Conservation (phyloP, 345 rosid species). For the Acer campestre region DNA sequence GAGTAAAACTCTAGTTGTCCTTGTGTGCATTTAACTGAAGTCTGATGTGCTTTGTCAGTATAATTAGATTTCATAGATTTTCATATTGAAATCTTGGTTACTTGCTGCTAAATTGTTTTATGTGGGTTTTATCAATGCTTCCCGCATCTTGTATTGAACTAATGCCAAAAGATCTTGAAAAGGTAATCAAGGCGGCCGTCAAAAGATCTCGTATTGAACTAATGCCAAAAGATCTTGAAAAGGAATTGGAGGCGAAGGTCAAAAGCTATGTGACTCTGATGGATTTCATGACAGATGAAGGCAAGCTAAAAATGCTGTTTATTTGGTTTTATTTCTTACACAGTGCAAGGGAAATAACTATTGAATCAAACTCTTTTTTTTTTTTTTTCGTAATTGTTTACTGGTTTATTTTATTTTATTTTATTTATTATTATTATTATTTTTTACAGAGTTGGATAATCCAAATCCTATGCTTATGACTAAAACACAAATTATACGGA, state of each 20-base stretch:
- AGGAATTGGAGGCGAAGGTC: conserved; percentile 20
- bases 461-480: conserved; percentile 75
- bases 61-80: neutral
- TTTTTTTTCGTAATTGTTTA: neutral
- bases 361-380: neutral
- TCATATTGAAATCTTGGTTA: neutral
- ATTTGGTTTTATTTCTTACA: neutral
- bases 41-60: neutral
- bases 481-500: conserved; percentile 72
- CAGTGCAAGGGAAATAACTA: neutral
- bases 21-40: neutral
- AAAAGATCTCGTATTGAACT: too few species aligned
- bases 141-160: conserved; percentile 59
- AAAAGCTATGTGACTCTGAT: conserved; percentile 93
- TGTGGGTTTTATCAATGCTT: conserved; percentile 81
- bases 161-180: too few species aligned
- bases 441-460: conserved; percentile 72
- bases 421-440: too few species aligned
- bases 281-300: conserved; percentile 97
- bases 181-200: too few species aligned
- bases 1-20: neutral
- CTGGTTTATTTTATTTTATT: too few species aligned
- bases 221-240: too few species aligned
- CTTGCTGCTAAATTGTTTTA: neutral
- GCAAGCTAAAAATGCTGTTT: conserved; percentile 26